These are phyloP conservation scores for Solanum dulcamara DNA, from an alignment of 257 asterid genomes.

Conservation along the genomic window DNA sequence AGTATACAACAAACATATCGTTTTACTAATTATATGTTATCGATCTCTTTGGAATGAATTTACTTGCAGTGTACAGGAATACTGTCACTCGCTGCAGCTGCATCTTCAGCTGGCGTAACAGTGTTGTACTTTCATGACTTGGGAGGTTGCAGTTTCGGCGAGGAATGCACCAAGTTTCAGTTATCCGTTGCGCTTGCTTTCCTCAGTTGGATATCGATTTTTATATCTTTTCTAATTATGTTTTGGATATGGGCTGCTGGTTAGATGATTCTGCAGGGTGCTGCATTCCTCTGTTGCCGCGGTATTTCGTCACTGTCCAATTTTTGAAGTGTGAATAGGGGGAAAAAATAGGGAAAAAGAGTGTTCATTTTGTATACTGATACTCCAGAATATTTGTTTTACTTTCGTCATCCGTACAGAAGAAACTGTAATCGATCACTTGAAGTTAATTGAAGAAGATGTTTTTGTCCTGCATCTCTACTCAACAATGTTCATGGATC, in stretches of 20 bases:
- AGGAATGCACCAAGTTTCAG: constrained; percentile 40
- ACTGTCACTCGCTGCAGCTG: constrained; percentile 42
- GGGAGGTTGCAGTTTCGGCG: constrained; percentile 31
- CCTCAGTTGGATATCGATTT: constrained; percentile 36
- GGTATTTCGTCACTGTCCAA: neutral
- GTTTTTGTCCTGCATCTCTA: neutral
- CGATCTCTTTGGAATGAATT: neutral
- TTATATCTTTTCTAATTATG: constrained; percentile 32
- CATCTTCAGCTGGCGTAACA: constrained; percentile 44
- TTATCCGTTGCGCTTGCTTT: constrained; percentile 37
- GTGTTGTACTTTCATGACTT: constrained; percentile 33
- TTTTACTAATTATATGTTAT: neutral
- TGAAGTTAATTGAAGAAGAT: neutral
- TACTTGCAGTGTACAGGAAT: constrained; percentile 34
- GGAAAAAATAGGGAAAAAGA: neutral
- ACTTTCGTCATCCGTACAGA: neutral
- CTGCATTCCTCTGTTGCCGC: neutral
- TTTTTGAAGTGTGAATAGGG: constrained; percentile 3
- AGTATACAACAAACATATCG: neutral
- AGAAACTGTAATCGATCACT: neutral
- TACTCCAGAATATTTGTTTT: neutral
- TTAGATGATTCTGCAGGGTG: constrained; percentile 2
- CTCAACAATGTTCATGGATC: neutral
- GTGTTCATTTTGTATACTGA: neutral
- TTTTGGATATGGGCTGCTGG: constrained; percentile 45